Evolutionary conservation across 176 grass and related monocot genomes (phyloP), one percentile per base, ranked within the genome.

Genomic region (Oryza meyeriana): DNA sequence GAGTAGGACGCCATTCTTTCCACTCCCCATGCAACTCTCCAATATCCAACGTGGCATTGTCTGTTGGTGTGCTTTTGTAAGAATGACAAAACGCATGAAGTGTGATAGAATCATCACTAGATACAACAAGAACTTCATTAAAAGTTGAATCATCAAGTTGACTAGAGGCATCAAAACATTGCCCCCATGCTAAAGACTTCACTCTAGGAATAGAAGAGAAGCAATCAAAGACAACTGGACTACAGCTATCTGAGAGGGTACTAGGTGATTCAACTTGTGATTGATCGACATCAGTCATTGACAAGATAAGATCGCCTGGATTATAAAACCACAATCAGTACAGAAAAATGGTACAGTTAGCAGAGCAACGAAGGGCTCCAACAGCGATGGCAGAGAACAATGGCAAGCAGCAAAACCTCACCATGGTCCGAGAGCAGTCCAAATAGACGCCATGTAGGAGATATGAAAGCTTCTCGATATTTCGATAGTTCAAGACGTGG

Each of bases 121-220:
- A 93, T 83, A 95, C 73, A 66, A 98, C 48, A 69, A 98, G 96
- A 90, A 98, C 73, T 61, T 98, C 90, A 59, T 74, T 91, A 90
- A 93, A 98, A 87, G 31, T 59, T 45, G 74, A 86, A 71, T 82
- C 89, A 61, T 86, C 90, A 70, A 84, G 68, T 82, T 87, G 65
- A 79, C 50, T 72, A 75, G 84, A 95, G 45, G 76, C 81, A 87
- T 93, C 83, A 58, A 29, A 72, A 78, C 85, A 93, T 64, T 78
- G 76, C 31, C 90, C 96, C 96, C 96, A 98, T 80, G 93, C 86
- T 76, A 95, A 80, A 85, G 96, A 98, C 67, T 93, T 86, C 40
- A 95, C 93, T 82, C 87, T 63, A 41, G 92, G 88, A 82, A 98
- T 95, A 72, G 87, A 90, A 91, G 82, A 80, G 78, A 76, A 86